These are phyloP conservation scores for Dillenia turbinata DNA, from an alignment of 164 flowering plant species.

Conservation along the genomic window DNA sequence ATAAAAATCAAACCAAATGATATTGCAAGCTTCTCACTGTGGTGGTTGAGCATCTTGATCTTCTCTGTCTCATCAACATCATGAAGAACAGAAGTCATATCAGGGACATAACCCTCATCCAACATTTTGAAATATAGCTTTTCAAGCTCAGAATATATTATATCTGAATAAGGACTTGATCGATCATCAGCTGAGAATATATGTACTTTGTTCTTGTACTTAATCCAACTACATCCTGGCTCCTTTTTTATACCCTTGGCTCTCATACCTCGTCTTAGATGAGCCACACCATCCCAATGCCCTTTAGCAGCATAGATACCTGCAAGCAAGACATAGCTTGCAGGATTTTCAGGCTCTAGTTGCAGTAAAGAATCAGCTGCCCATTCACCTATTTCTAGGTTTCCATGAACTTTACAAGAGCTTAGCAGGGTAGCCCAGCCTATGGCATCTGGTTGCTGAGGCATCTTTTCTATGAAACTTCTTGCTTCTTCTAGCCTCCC, in stretches of 20 bases:
- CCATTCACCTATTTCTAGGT: conserved; percentile 85
- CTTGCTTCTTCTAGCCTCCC: conserved; percentile 78
- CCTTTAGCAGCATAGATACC: conserved; percentile 78
- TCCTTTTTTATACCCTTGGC: conserved; percentile 60
- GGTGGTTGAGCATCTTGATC: conserved; percentile 48
- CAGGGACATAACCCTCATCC: conserved; percentile 55
- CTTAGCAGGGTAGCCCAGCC: conserved; percentile 81
- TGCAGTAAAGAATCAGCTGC: conserved; percentile 65
- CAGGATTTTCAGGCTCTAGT: conserved; percentile 74
- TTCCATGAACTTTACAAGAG: conserved; percentile 69
- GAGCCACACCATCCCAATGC: conserved; percentile 74
- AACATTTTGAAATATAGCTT: conserved; percentile 38
- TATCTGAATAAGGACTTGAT: conserved; percentile 52
- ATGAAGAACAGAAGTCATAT: conserved; percentile 47
- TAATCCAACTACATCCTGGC: conserved; percentile 92
- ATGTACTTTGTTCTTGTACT: conserved; percentile 61
- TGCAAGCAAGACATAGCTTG: conserved; percentile 72
- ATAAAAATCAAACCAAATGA: conserved; percentile 64
- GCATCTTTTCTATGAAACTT: conserved; percentile 63
- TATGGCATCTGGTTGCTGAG: conserved; percentile 61
- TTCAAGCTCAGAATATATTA: conserved; percentile 58
- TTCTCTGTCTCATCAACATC: conserved; percentile 59
- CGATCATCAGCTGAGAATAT: conserved; percentile 76
- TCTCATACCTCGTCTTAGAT: conserved; percentile 65
- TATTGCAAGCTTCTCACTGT: conserved; percentile 74